phyloP scores from a whole-genome alignment of 768 basidiomycete species.

The Tricholoma furcatifolium region DNA sequence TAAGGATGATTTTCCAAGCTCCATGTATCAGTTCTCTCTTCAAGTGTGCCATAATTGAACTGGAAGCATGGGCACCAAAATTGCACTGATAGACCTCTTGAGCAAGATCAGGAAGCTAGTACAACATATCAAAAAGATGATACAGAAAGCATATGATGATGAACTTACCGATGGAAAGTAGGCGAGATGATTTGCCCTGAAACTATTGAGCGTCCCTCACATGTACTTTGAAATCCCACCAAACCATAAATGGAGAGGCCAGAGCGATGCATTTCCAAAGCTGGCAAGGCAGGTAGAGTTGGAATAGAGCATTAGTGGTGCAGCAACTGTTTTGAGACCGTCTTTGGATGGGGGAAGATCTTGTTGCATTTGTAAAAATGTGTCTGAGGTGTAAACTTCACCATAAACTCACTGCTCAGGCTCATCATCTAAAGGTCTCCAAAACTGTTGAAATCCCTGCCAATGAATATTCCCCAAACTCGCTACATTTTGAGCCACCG shows the following conservation, averaged over 20 bases:
- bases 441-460: not conserved
- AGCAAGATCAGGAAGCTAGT: not conserved
- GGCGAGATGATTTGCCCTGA: not conserved
- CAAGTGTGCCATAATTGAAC: not conserved
- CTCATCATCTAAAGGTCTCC: not conserved
- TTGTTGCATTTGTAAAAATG: no score
- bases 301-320: not conserved
- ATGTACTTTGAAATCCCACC: not conserved
- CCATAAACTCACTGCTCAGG: not conserved
- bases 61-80: not conserved
- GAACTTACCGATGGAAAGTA: no score
- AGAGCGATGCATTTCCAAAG: not conserved
- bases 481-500: not conserved
- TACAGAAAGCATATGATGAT: not conserved
- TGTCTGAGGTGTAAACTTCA: not conserved
- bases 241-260: not conserved
- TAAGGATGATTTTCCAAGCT: not conserved
- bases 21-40: not conserved
- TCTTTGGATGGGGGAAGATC: not conserved
- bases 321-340: not conserved
- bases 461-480: not conserved
- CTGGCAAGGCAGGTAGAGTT: not conserved
- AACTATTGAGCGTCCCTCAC: not conserved
- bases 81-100: not conserved
- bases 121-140: not conserved